These are phyloP conservation scores for Wallacemonas collosoma DNA, from an alignment of 208 protist genomes.

Conservation along the genomic window DNA sequence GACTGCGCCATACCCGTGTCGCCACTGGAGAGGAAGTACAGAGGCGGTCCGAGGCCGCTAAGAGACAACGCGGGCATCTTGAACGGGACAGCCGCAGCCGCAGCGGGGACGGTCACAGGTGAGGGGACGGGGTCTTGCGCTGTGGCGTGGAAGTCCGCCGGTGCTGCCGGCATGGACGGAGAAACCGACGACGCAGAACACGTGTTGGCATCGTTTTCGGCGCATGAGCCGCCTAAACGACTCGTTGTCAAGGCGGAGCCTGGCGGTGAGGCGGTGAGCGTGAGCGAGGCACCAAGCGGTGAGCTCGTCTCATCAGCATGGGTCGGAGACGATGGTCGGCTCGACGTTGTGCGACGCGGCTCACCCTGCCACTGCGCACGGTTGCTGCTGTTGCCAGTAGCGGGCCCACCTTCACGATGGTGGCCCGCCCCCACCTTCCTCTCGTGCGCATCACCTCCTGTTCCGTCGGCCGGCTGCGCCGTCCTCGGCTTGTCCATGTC, in stretches of 20 bases:
- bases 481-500: too few species aligned
- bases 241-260: neutral
- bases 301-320: neutral
- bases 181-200: too few species aligned
- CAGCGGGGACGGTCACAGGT: neutral
- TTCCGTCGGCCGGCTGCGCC: too few species aligned
- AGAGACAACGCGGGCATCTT: slow-evolving; percentile 56
- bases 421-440: too few species aligned
- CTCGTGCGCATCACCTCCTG: too few species aligned
- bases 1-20: slow-evolving; percentile 47
- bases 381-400: neutral
- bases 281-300: neutral
- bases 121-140: too few species aligned
- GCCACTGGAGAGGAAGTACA: slow-evolving; percentile 66
- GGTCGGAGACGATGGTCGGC: neutral
- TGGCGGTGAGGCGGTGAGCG: neutral
- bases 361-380: neutral
- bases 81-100: slow-evolving; percentile 16
- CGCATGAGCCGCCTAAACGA: neutral
- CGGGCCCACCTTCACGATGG: too few species aligned
- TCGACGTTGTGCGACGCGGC: neutral
- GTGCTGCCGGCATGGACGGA: too few species aligned
- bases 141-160: too few species aligned
- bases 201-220: neutral
- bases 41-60: slow-evolving; percentile 40